Conservation (phyloP, 495 filamentous ascomycete species). For the Astrothelium macrocarpum region DNA sequence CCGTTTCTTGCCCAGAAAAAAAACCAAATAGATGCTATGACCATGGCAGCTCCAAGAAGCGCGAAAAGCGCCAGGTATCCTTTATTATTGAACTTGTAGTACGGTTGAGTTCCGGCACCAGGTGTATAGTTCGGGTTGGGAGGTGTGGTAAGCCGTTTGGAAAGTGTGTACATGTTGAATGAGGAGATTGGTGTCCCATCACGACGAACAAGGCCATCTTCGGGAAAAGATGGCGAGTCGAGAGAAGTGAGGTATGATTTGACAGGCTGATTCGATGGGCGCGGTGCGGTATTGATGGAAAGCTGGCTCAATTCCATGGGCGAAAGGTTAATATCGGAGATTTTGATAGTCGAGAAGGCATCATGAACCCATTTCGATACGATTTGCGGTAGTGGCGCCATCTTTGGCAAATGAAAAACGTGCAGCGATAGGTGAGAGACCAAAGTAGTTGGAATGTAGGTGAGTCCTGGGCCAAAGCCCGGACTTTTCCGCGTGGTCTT, state of each 20-base stretch:
- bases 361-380: constrained; percentile 14
- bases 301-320: constrained; percentile 19
- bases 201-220: neutral
- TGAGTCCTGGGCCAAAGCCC: neutral
- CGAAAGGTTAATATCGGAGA: constrained; percentile 10
- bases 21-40: constrained; percentile 78
- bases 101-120: constrained; percentile 46
- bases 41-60: constrained; percentile 68
- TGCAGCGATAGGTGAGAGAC: neutral
- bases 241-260: neutral
- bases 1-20: constrained; percentile 98
- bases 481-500: neutral
- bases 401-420: neutral
- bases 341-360: neutral
- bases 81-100: constrained; percentile 70
- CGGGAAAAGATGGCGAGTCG: neutral
- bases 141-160: constrained; percentile 1
- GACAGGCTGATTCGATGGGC: neutral
- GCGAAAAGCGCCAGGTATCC: constrained; percentile 78
- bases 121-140: constrained; percentile 26
- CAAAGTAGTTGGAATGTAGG: neutral
- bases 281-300: neutral
- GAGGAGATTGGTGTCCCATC: constrained; percentile 1
- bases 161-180: constrained; percentile 7
- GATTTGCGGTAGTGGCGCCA: constrained; percentile 17